Base-by-base conservation (phyloP, 2,329 filamentous ascomycete genomes). In the Neofusicoccum sp. region DNA sequence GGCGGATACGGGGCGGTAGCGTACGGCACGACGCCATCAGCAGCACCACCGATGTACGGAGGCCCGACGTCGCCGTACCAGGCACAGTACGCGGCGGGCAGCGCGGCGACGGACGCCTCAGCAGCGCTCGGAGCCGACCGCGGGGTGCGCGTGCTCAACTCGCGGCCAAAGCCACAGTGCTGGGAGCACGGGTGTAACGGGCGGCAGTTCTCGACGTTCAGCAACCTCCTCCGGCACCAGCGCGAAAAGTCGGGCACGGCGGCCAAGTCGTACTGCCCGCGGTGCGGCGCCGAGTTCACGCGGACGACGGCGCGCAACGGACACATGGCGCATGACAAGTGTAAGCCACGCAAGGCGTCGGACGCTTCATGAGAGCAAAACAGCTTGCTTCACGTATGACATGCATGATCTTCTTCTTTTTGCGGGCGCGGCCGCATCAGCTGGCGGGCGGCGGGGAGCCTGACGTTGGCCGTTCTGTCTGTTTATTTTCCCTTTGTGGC, bases 111-210 rank as follows among this genome's bases (percentile, higher is more conserved):
- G 36, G 60, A 61, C 39, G 33, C 61, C 70, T 71, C 74, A 71
- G 14, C 56, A 61, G 49, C 56, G 48, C 43, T 62, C 34, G 56
- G 45, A 22, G 65, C 54, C 36, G 52, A 63, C 34, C 71, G 75
- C 41, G 59, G 87, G 67, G 87, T 91, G 43, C 84, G 90, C 64
- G 86, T 93, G 14, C 83, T 93, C 16, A 89, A 90, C 74, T 88
- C 87, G 69, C 85, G 91, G 67, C 92, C 92, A n/a, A 96, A 96
- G 79, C 93, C 93, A 49, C 92, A 96, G 74, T 97, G 94, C 77
- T 98, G 92, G 91, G 94, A 97, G 65, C 94, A 98, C 73, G 94
- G 93, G 9, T 98, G 94, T 81, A 97, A 97, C 71, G 94, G 94
- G 22, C 88, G 93, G 34, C 91, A 96, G 72, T 98, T 98, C 73